Conservation (phyloP, 306 rosid species). For the Fragaria iinumae region DNA sequence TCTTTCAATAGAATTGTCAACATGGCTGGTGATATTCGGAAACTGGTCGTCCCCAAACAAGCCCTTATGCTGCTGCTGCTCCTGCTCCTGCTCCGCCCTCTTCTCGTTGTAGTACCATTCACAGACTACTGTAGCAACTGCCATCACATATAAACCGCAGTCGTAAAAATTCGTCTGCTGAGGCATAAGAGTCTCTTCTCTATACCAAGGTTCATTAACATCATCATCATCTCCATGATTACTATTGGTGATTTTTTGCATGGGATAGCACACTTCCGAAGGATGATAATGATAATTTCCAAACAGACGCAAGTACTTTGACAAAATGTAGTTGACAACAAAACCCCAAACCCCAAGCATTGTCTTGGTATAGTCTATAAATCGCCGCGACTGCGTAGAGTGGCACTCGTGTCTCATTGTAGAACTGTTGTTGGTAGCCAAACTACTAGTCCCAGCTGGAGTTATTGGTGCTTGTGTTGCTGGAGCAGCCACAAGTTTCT, state of each 20-base stretch:
- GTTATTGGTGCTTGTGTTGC: background rate
- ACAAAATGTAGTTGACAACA: background rate
- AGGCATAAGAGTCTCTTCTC: background rate
- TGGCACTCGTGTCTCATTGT: background rate
- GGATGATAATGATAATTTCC: background rate
- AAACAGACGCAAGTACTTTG: background rate
- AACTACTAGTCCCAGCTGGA: background rate
- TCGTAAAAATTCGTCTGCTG: conserved; percentile 5
- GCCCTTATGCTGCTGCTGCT: background rate
- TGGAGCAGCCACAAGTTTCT: background rate
- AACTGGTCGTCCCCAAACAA: background rate
- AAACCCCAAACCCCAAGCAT: background rate
- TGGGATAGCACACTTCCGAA: background rate
- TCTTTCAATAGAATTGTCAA: background rate
- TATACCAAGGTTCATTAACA: background rate
- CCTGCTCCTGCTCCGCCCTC: background rate
- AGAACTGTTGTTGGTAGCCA: background rate
- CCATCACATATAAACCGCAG: conserved; percentile 16
- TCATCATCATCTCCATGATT: background rate
- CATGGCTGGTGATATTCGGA: background rate
- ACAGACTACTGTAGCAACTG: background rate
- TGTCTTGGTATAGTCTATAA: background rate
- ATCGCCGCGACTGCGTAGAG: background rate
- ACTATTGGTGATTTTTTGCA: background rate
- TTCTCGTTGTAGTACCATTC: background rate